A percentile compares a stretch with the other conserved stretches of the same genome.
phyloP scores from a whole-genome alignment of 805 yeast species.

The Lachancea sp. region DNA sequence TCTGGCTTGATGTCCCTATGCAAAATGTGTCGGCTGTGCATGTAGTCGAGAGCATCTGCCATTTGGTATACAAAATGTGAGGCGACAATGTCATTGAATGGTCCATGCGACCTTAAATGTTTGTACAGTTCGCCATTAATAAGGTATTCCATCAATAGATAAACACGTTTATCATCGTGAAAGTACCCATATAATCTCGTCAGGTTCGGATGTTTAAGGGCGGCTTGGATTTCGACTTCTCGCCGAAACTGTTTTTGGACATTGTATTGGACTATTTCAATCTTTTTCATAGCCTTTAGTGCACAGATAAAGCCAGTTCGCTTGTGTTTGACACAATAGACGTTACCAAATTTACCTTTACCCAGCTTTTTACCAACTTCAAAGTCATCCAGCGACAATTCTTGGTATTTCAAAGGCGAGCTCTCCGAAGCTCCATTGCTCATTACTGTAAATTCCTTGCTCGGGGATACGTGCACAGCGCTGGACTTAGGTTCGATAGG shows the following conservation, averaged over 20 bases:
- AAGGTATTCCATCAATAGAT: conserved; percentile 77
- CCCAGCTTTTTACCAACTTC: conserved; percentile 86
- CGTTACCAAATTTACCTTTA: conserved; percentile 89
- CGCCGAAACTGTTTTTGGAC: conserved; percentile 82
- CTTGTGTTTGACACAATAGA: conserved; percentile 79
- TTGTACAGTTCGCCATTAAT: conserved; percentile 83
- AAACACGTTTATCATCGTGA: conserved; percentile 73
- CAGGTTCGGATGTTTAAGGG: conserved; percentile 70
- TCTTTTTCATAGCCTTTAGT: conserved; percentile 82
- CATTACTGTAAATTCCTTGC: background rate
- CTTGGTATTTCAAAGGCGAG: conserved; percentile 3
- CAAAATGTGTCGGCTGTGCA: conserved; percentile 74
- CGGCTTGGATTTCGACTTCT: conserved; percentile 86
- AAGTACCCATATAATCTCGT: conserved; percentile 81
- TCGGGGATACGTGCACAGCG: background rate
- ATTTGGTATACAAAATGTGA: conserved; percentile 77
- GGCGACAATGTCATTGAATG: conserved; percentile 69
- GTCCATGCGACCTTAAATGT: conserved; percentile 53
- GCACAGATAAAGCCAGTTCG: conserved; percentile 78
- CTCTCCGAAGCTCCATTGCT: background rate
- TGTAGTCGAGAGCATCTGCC: conserved; percentile 67
- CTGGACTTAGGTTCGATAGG: background rate
- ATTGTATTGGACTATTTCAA: conserved; percentile 64
- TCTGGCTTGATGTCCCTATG: conserved; percentile 96
- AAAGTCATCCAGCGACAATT: conserved; percentile 46